phyloP scores from a whole-genome alignment of 2,329 filamentous ascomycete species.

The Aspergillus quadricinctus region DNA sequence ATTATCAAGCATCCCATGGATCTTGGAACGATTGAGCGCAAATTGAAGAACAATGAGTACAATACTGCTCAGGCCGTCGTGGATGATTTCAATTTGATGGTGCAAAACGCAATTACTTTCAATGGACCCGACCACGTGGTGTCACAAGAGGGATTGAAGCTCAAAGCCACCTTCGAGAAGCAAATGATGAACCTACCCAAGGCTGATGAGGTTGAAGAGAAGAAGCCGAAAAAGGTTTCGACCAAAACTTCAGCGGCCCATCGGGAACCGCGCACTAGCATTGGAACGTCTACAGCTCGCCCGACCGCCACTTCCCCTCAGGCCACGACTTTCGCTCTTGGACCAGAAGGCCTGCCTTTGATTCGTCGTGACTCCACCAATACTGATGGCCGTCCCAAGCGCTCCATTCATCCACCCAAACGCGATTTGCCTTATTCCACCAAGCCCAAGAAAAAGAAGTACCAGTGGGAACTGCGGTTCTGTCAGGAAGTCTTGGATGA shows the following conservation, averaged over 20 bases:
- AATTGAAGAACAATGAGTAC: conserved; percentile 69
- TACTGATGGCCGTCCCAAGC: conserved; percentile 77
- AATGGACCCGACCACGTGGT: conserved; percentile 76
- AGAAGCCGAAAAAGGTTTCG: conserved; percentile 49
- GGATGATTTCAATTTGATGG: conserved; percentile 70
- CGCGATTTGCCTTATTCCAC: conserved; percentile 88
- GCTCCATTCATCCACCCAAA: conserved; percentile 87
- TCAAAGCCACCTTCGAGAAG: conserved; percentile 57
- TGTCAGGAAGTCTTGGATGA: conserved; percentile 78
- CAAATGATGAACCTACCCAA: conserved; percentile 58
- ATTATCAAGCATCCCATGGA: conserved; percentile 79
- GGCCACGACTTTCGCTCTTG: conserved; percentile 66
- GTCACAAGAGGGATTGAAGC: conserved; percentile 61
- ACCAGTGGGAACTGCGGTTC: conserved; percentile 83
- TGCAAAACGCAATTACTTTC: conserved; percentile 74
- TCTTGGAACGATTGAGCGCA: conserved; percentile 74
- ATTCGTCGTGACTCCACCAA: conserved; percentile 82
- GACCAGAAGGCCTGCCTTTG: conserved; percentile 71
- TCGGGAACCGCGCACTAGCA: conserved; percentile 45
- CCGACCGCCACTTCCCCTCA: conserved; percentile 28
- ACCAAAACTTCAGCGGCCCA: conserved; percentile 43
- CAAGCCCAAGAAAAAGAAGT: conserved; percentile 86
- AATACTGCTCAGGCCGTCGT: conserved; percentile 66
- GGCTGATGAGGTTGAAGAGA: conserved; percentile 57
- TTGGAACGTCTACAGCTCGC: conserved; percentile 38